Conservation (phyloP, 2,329 filamentous ascomycete genomes). For the Fusarium anthophilum region DNA sequence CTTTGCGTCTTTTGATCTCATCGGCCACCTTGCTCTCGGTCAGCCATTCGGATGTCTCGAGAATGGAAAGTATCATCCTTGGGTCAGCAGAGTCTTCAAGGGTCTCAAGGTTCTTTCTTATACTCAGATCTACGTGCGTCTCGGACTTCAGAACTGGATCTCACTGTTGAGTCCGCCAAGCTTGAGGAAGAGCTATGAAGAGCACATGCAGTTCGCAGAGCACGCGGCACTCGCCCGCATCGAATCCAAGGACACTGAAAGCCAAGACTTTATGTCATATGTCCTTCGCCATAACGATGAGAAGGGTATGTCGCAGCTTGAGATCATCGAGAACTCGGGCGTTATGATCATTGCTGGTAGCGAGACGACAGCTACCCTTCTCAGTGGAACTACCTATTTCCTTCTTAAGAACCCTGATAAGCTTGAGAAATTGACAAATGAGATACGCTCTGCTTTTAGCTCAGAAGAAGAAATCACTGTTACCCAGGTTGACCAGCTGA, state of each 20-base stretch:
- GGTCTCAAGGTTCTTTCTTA: not conserved
- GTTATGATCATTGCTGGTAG: not conserved
- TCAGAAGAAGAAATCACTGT: slow-evolving; percentile 1
- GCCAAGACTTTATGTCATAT: slow-evolving; percentile 3
- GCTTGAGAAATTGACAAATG: not conserved
- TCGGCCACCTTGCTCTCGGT: not conserved
- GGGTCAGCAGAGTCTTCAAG: not conserved
- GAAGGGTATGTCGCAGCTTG: not conserved
- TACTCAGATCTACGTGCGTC: not conserved
- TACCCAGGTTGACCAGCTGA: not conserved
- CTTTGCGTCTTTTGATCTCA: slow-evolving; percentile 3
- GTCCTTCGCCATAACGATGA: slow-evolving; percentile 11
- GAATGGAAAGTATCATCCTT: slow-evolving; percentile 1
- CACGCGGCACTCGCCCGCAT: not conserved
- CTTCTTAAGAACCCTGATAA: not conserved
- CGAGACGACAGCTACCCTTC: not conserved
- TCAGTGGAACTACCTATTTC: not conserved
- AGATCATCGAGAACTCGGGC: not conserved
- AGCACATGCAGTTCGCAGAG: not conserved
- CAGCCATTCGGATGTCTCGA: slow-evolving; percentile 8
- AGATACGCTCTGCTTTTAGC: not conserved
- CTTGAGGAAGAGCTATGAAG: not conserved
- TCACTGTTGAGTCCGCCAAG: not conserved
- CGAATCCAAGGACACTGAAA: not conserved
- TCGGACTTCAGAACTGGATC: not conserved